Evolutionary conservation across 805 yeast species (phyloP), one percentile per base, ranked within the genome.

Genomic region (Saccharomycopsis amapae): DNA sequence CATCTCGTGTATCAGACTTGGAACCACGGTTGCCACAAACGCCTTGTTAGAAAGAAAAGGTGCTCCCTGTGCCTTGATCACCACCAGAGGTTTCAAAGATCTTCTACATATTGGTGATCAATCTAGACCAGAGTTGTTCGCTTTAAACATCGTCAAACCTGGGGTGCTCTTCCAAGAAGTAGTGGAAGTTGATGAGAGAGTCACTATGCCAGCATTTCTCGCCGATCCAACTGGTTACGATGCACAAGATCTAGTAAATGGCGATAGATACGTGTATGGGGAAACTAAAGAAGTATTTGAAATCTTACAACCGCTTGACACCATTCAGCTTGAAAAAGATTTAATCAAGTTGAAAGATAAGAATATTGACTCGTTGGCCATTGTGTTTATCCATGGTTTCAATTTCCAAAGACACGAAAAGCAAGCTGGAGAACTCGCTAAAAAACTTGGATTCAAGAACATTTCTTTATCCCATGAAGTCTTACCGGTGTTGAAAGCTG

Each of bases 401-500:
- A 81, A 85, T 5, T 85, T 58, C 59, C 84, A 83, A 2, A 71
- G 71, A 7, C 95, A 85, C 56, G 95, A 86, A 60, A 55, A 58
- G 19, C 38, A 71, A 6, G 72, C 82, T 12, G 87, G 79, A 1
- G 49, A 65, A 24, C 64, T 81, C 32, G 95, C 95, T 0, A 48
- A 63, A 23, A 69, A 73, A 46, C 57, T 84, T 13, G 95, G 95
- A 1, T 85, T 85, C 58, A 58, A 65, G 1, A 79, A 82, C 57
- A 69, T 85, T 26, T 80, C 90, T 0, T 65, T 84, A 9, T 82
- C 93, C 0, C 73, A 78, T 20, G 73, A 78, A 54, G 65, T 84
- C 6, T 75, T 82, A 32, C 93, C 95, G 7, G 81, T 84, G 87
- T 80, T 85, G 55, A 83, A 82, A 59, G 73, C 75, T 34, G 79